Evolutionary conservation across 805 yeast genomes (phyloP), one percentile per base, ranked within the genome.

Genomic region (Metschnikowia cerradonensis): DNA sequence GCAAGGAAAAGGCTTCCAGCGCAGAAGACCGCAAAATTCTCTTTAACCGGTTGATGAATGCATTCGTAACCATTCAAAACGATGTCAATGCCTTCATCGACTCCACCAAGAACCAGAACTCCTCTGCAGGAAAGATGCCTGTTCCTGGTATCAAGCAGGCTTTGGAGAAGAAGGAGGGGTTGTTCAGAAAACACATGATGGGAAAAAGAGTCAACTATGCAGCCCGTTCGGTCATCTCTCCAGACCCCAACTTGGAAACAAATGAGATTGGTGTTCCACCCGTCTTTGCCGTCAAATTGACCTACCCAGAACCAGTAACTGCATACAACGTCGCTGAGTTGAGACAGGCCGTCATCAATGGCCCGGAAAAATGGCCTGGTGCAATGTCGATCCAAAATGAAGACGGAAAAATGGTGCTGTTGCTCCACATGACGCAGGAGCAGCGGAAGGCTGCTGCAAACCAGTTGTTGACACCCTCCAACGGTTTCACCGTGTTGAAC

Each of bases 201-300:
- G 99, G 99, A 67, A 94, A 94, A 78, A 90, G 99, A 77, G 99
- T 94, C 53, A 95, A 94, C 69, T 92, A 89, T 65, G 97, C 98
- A 48, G 99, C 99, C 47, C 90, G 99, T 73, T 92, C 99, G 8
- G 99, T 94, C 62, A 94, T 94, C 72, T 91, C 98, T 6, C 98
- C 98, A 5, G 99, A 94, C 73, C 99, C 99, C 51, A 94, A 88
- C 75, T 79, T 94, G 61, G 99, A 94, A 74, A 95, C 99, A 13
- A 90, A 91, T 67, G 97, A 94, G 72, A 92, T 94, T 66, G 99
- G 99, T 73, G 92, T 94, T 50, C 99, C 99, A 32, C 99, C 99
- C 0, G 99, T 95, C 14, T 94, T 94, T 63, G 99, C 99, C 15
- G 84, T 81, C 53, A 92, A 91, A 68, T 78, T 94, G 60, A 94